These are phyloP conservation scores for Claviceps arundinis DNA, from an alignment of 2,329 filamentous ascomycete species.

Conservation along the genomic window DNA sequence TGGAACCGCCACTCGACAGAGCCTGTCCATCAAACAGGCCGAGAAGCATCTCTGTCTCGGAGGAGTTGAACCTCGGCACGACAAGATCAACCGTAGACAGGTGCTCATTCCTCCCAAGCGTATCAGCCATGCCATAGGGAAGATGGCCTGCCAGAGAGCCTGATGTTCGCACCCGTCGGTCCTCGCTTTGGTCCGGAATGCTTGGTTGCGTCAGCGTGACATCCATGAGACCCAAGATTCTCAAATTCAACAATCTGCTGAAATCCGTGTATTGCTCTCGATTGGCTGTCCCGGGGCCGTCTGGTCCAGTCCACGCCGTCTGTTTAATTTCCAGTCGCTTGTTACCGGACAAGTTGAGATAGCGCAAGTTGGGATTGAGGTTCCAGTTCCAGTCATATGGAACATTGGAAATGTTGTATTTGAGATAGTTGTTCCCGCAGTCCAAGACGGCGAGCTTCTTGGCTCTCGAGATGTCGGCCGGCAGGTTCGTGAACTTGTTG, in stretches of 20 bases:
- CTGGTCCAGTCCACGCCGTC: conserved; percentile 30
- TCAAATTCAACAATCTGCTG: conserved; percentile 66
- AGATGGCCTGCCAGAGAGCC: conserved; percentile 85
- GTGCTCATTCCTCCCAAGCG: conserved; percentile 83
- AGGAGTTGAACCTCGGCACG: conserved; percentile 79
- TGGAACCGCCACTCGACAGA: conserved; percentile 79
- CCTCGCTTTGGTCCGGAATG: conserved; percentile 89
- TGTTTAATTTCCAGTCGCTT: conserved; percentile 85
- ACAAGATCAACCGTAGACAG: conserved; percentile 92
- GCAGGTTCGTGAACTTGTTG: conserved; percentile 94
- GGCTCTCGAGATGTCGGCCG: conserved; percentile 87
- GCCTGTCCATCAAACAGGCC: conserved; percentile 94
- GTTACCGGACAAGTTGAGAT: conserved; percentile 92
- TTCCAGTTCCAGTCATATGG: conserved; percentile 99
- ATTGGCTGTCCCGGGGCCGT: conserved; percentile 39
- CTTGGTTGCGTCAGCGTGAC: conserved; percentile 88
- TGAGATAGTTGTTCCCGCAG: conserved; percentile 86
- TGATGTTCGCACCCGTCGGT: conserved; percentile 89
- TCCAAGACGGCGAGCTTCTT: conserved; percentile 85
- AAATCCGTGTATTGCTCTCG: conserved; percentile 72
- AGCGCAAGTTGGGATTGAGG: conserved; percentile 87
- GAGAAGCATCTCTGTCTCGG: conserved; percentile 77
- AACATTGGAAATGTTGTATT: conserved; percentile 98
- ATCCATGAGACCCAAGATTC: conserved; percentile 91
- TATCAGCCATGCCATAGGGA: conserved; percentile 96